Base-by-base conservation (phyloP, 805 yeast genomes). In the Tetrapisispora namnaoensis region DNA sequence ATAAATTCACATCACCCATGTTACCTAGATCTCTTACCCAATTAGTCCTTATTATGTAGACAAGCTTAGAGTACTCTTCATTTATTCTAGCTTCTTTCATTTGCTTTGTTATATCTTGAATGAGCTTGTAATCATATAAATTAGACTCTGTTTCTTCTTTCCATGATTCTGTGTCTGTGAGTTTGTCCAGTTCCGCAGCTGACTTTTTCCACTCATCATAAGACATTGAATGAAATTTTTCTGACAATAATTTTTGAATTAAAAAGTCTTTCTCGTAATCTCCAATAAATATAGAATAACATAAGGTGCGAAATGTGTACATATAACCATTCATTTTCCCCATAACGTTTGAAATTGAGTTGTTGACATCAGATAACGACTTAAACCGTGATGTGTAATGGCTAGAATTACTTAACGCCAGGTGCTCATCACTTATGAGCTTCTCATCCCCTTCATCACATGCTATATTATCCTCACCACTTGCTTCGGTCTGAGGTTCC, bases 1-100 rank as follows among this genome's bases (percentile, higher is more conserved):
- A 93, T 16, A 93, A 70, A 55, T 80, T 78, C 18, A 82, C 77
- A 63, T 89, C 84, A 1, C 95, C 95, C 72, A 89, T 86, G 55
- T 87, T 85, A 1, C 95, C 98, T 47, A 88, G 65, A 59, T 89
- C 86, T 53, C 99, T 72, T 2, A 78, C 76, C 86, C 96, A 85
- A 22, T 85, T 79, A 0, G 96, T 91, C 51, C 98, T 68, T 2
- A 93, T 80, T 14, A 86, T 68, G 57, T 86, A 88, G 14, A 91
- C 65, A 34, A 91, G 65, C 40, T 75, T 72, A 49, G 77, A 70
- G 55, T 76, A 77, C 59, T 93, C 86, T 27, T 76, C 73, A 16
- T 68, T 59, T 17, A 62, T 38, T 34, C 97, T 72, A 0, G 90
- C 86, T 2, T 64, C 62, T 40, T 76, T 68, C 71, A 93, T 69